A percentile compares a stretch with the other conserved stretches of the same genome.
phyloP scores from a whole-genome alignment of 805 yeast genomes.

The Sporopachydermia quercuum region DNA sequence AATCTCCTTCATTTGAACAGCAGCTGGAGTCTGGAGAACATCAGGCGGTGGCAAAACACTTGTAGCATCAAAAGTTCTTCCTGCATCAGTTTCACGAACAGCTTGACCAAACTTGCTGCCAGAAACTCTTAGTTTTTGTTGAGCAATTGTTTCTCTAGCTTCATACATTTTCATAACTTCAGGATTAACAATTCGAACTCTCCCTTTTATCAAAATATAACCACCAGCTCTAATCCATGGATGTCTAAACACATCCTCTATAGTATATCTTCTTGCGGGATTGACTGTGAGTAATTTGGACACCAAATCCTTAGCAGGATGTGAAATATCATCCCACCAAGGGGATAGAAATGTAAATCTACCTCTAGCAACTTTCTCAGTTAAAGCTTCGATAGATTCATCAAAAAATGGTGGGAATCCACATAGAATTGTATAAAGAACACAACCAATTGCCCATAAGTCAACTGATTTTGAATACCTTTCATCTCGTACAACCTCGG shows the following conservation, averaged over 20 bases:
- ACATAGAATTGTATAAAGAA: conserved; percentile 79
- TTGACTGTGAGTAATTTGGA: conserved; percentile 54
- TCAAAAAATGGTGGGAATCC: conserved; percentile 98
- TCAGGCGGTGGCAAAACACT: not conserved
- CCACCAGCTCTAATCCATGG: conserved; percentile 44
- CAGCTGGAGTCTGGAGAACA: conserved; percentile 39
- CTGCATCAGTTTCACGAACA: not conserved
- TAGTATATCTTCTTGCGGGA: conserved; percentile 50
- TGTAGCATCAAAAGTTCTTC: not conserved
- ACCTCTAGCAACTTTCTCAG: conserved; percentile 69
- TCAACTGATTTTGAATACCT: conserved; percentile 87
- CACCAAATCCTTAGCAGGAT: conserved; percentile 57
- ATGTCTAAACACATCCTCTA: conserved; percentile 56
- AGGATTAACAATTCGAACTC: conserved; percentile 15
- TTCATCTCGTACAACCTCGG: conserved; percentile 92
- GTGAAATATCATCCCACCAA: conserved; percentile 80
- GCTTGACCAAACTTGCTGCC: not conserved
- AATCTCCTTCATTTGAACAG: conserved; percentile 71
- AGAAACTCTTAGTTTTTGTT: not conserved
- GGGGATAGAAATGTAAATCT: conserved; percentile 64
- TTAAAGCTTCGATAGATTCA: conserved; percentile 56
- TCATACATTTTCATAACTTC: not conserved
- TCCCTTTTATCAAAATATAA: conserved; percentile 19
- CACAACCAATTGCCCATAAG: conserved; percentile 99
- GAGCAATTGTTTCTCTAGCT: not conserved